Conservation (phyloP, 305 asterid genomes). For the Fraxinus platypoda region DNA sequence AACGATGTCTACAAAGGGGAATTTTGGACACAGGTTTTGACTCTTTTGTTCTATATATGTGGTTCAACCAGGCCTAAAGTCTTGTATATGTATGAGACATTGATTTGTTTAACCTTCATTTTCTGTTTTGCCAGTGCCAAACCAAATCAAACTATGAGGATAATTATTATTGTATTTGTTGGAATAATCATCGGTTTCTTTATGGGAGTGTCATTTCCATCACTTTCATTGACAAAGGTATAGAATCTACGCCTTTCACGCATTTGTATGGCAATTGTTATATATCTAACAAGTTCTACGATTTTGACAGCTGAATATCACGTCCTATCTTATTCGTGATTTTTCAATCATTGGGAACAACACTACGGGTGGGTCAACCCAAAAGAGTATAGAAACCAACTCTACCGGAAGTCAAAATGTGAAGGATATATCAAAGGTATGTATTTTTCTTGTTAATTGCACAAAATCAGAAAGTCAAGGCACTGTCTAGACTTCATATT, state of each 20-base stretch:
- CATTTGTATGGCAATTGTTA: background rate
- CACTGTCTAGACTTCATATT: background rate
- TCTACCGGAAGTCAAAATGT: slow-evolving; percentile 24
- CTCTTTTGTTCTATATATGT: slow-evolving; percentile 11
- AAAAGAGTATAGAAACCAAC: slow-evolving; percentile 19
- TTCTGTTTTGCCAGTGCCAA: slow-evolving; percentile 42
- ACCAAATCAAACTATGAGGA: slow-evolving; percentile 54
- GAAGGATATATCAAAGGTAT: slow-evolving; percentile 56
- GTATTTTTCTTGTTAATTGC: slow-evolving; percentile 15
- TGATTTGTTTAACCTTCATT: slow-evolving; percentile 1
- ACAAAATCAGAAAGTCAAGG: background rate
- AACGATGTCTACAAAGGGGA: slow-evolving; percentile 38
- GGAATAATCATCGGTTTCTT: slow-evolving; percentile 68
- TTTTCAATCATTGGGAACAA: slow-evolving; percentile 30
- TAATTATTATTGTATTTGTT: slow-evolving; percentile 38
- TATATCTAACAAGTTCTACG: background rate
- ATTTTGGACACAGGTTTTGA: slow-evolving; percentile 45
- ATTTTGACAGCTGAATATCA: slow-evolving; percentile 55
- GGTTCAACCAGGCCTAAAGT: background rate
- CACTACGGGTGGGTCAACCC: slow-evolving; percentile 28
- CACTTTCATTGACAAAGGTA: slow-evolving; percentile 53
- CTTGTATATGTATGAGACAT: background rate
- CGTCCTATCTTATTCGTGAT: slow-evolving; percentile 44
- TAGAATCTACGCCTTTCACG: background rate
- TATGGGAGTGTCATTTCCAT: slow-evolving; percentile 61